Percentiles rank a stretch among this genome's conserved stretches.
Conservation (phyloP, 768 basidiomycete species). For the Sporobolomyces pararoseus region DNA sequence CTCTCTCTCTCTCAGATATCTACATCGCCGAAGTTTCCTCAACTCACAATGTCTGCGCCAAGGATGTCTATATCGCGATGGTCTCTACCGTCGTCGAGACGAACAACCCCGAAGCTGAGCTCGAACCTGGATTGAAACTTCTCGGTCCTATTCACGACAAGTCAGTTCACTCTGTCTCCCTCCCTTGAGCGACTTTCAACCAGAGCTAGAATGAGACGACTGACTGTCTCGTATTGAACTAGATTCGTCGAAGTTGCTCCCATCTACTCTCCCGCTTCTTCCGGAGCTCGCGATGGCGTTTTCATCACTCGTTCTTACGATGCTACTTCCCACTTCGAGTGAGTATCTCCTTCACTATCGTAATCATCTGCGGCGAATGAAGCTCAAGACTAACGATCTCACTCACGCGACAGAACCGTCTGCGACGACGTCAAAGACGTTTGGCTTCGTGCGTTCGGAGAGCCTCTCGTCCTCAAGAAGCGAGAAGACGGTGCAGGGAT, state of each 20-base stretch:
- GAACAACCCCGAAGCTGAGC: constrained; percentile 81
- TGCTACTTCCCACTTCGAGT: constrained; percentile 98
- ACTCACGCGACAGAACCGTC: constrained; percentile 59
- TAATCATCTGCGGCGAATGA: no score
- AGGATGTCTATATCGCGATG: constrained; percentile 91
- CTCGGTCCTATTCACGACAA: constrained; percentile 91
- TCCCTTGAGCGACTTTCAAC: no score
- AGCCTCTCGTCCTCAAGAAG: constrained; percentile 79
- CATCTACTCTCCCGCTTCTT: constrained; percentile 79
- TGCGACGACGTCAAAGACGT: constrained; percentile 96
- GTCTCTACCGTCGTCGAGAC: constrained; percentile 99
- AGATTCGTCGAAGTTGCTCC: constrained; percentile 89
- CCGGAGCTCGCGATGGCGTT: constrained; percentile 79
- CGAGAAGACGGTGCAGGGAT: constrained; percentile 55
- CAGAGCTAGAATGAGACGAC: no score
- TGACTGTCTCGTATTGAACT: constrained; percentile 6
- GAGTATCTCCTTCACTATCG: no score
- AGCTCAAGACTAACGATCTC: no score
- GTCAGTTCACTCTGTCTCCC: constrained; percentile 54
- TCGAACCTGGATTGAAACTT: constrained; percentile 82
- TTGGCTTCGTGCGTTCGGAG: constrained; percentile 80
- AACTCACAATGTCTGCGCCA: constrained; percentile 94
- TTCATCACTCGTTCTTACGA: constrained; percentile 98
- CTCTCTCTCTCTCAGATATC: constrained; percentile 90
- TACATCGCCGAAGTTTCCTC: constrained; percentile 97